Evolutionary conservation across 2,329 filamentous ascomycete genomes (phyloP), one percentile per base, ranked within the genome.

Genomic region (Curvularia sp.): DNA sequence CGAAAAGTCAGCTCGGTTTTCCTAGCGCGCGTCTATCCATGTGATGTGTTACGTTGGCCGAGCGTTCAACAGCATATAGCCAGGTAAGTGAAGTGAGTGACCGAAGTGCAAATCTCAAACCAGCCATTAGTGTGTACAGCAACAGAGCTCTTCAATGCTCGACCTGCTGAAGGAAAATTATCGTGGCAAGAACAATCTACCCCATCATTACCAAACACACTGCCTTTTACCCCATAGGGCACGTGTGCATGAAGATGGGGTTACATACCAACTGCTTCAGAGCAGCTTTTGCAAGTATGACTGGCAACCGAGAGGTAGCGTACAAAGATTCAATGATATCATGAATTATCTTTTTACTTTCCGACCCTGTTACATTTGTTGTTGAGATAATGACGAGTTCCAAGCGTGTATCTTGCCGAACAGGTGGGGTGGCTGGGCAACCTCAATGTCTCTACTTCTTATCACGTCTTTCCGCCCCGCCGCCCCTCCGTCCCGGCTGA

Each of bases 61-160:
- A 57, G 49, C 36, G 53, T 38, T 39, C 43, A 39, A 36, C 23
- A 54, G 28, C 47, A 50, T 32, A 25, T 39, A 47, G 36, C 13
- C 34, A 34, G 49, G 53, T 58, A 60, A 51, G 55, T 59, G 55
- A 60, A 55, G 54, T 46, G 38, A 57, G 59, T 55, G 60, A 54
- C 54, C 41, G 63, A 58, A 59, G 54, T 59, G 59, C 53, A 60
- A 39, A 61, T 56, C 64, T 67, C 67, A 41, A 50, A 55, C 51
- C 55, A 65, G 84, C 86, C 87, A 88, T 88, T 83, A 84, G 86
- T 89, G 87, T 89, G 87, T 89, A 89, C 87, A 88, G 86, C 86
- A 81, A 81, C 83, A 70, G 82, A 77, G 81, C 80, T 79, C 55
- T 76, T 81, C 81, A 77, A 85, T 87, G 84, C 81, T 81, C 81